Evolutionary conservation across 768 basidiomycete genomes (phyloP).

Genomic region (Omphalotus guepiniiformis): DNA sequence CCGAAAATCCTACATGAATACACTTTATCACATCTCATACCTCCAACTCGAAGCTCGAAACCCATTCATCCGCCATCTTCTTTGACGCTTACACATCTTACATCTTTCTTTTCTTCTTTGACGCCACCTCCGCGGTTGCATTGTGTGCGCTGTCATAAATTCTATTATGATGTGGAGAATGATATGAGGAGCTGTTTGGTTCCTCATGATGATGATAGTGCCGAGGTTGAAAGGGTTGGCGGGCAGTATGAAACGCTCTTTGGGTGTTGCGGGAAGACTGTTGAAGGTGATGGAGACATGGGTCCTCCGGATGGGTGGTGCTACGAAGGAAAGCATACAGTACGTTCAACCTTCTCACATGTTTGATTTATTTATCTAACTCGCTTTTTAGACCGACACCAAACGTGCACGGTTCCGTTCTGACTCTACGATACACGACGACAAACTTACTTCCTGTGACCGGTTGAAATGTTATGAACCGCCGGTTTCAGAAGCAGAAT

Average conservation of each 20-base stretch:
- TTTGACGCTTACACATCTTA: constrained; percentile 41
- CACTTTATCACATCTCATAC: constrained; percentile 46
- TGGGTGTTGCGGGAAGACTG: constrained; percentile 69
- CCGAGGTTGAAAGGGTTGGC: constrained; percentile 60
- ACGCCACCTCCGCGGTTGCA: constrained; percentile 66
- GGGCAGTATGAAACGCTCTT: constrained; percentile 52
- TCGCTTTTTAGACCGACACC: constrained; percentile 49
- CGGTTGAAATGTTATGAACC: constrained; percentile 51
- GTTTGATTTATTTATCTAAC: neutral
- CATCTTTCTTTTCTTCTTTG: constrained; percentile 57
- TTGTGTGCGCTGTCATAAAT: constrained; percentile 71
- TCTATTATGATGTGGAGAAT: constrained; percentile 70
- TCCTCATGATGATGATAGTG: constrained; percentile 78
- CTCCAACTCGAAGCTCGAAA: constrained; percentile 8
- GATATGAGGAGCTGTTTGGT: constrained; percentile 65
- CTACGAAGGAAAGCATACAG: constrained; percentile 79
- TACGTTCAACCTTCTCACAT: constrained; percentile 24
- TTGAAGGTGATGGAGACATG: constrained; percentile 74
- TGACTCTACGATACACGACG: constrained; percentile 63
- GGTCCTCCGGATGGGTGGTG: constrained; percentile 87
- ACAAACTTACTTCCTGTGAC: constrained; percentile 64
- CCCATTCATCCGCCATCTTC: constrained; percentile 23
- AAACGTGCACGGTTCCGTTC: constrained; percentile 78
- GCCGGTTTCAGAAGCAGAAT: constrained; percentile 17
- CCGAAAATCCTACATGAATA: constrained; percentile 64